phyloP scores from a whole-genome alignment of 306 rosid genomes.

The Dicorynia guianensis region DNA sequence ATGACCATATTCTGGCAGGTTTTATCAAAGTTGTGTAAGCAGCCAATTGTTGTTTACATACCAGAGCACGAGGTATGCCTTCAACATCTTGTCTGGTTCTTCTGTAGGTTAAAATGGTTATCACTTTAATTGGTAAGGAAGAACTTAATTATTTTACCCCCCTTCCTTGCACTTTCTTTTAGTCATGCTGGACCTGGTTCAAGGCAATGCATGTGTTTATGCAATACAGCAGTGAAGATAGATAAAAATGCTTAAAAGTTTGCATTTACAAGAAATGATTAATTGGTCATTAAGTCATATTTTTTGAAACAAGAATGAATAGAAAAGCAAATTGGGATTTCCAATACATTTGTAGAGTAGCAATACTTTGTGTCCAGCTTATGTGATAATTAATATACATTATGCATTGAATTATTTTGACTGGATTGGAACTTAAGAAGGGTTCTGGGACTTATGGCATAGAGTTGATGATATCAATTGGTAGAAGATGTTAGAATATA shows the following conservation, averaged over 20 bases:
- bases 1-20: slow-evolving; percentile 65
- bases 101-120: slow-evolving; percentile 8
- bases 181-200: slow-evolving; percentile 15
- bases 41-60: slow-evolving; percentile 83
- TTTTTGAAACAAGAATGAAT: slow-evolving; percentile 4
- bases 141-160: background rate
- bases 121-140: slow-evolving; percentile 17
- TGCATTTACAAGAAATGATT: slow-evolving; percentile 1
- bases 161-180: background rate
- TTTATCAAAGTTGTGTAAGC: slow-evolving; percentile 84
- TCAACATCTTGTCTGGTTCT: slow-evolving; percentile 24
- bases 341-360: slow-evolving; percentile 15
- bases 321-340: slow-evolving; percentile 6
- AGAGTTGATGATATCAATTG: background rate
- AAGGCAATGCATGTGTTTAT: background rate
- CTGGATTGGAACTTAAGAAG: background rate
- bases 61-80: slow-evolving; percentile 91
- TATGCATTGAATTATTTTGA: background rate
- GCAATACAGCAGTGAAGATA: background rate
- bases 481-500: background rate
- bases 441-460: background rate
- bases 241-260: background rate
- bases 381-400: background rate
- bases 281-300: background rate
- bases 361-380: background rate